Conservation (phyloP, 2,329 filamentous ascomycete genomes). For the Stachybotrys elegans region DNA sequence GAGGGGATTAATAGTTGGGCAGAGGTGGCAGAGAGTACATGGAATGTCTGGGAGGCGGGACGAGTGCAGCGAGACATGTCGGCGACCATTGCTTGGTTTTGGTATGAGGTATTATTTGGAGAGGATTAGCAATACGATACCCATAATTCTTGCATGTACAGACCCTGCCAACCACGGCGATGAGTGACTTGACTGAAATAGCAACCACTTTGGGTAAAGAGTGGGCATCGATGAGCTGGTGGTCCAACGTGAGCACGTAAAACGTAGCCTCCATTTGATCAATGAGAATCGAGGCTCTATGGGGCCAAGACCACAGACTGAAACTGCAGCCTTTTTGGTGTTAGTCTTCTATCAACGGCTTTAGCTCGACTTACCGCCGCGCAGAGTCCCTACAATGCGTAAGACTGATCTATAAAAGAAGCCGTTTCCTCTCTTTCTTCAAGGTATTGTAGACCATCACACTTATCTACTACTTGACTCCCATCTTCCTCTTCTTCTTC, state of each 20-base stretch:
- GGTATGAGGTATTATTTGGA: no score
- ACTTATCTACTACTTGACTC: neutral
- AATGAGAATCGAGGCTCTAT: neutral
- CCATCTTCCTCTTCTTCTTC: neutral
- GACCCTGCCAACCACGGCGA: no score
- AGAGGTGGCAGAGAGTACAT: neutral
- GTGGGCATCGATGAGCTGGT: neutral
- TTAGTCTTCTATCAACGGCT: neutral
- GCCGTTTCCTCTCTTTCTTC: no score
- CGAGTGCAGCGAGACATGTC: neutral
- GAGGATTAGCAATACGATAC: no score
- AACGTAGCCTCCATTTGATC: neutral
- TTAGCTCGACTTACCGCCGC: no score
- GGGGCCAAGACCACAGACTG: neutral
- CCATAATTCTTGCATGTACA: no score
- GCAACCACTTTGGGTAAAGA: neutral
- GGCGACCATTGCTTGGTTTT: neutral
- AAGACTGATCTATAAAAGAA: no score
- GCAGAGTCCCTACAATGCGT: no score
- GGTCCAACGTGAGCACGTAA: neutral
- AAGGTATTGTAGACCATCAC: no score
- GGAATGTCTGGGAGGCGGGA: neutral
- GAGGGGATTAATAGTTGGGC: neutral
- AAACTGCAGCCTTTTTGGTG: neutral
- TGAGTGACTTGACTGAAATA: constrained; percentile 1